Evolutionary conservation across 345 rosid genomes (phyloP), one percentile per base, ranked within the genome.

Genomic region (Lenwebbia sp.): DNA sequence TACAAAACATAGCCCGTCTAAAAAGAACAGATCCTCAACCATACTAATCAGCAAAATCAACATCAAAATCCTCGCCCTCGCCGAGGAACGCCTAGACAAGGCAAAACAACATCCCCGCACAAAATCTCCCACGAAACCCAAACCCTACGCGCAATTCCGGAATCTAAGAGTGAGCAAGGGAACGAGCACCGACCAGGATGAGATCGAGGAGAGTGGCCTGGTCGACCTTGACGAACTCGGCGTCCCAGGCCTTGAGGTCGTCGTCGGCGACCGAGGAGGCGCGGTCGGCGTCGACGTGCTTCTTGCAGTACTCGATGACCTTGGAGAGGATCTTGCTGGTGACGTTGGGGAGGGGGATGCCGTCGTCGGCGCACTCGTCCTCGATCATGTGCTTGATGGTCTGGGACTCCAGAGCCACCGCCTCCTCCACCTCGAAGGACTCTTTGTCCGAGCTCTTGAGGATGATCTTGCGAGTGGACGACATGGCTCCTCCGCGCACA

Each of bases 301-400:
- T 94, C 91, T 88, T 91, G 93, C 94, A 93, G 91, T 92, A 96
- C 92, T 96, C 98, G 75, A 96, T 92, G 22, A 96, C 94, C 89
- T 90, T 94, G 4, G 95, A 90, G 7, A 96, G 92, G 88, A 90
- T 92, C 92, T 84, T 82, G 54, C 96, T 90, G 53, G 96, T 91
- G 70, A 96, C 96, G 90, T 95, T 96, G 10, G 96, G 96, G 47
- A 94, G 85, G 6, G 98, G 98, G 57, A 94, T 96, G 47, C 91
- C 93, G 83, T 82, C 85, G 54, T 88, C 92, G 83, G 92, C 88
- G 88, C 96, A 94, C 81, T 91, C 92, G 86, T 91, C 92, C 84
- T 95, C 96, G 70, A 95, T 92, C 95, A 92, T 90, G 85, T 96
- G 96, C 87, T 91, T 94, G 15, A 96, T 92, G 70, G 95, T 94